These are phyloP conservation scores for Paramecium bursaria DNA, from an alignment of 73 alveolate genomes.

Conservation along the genomic window DNA sequence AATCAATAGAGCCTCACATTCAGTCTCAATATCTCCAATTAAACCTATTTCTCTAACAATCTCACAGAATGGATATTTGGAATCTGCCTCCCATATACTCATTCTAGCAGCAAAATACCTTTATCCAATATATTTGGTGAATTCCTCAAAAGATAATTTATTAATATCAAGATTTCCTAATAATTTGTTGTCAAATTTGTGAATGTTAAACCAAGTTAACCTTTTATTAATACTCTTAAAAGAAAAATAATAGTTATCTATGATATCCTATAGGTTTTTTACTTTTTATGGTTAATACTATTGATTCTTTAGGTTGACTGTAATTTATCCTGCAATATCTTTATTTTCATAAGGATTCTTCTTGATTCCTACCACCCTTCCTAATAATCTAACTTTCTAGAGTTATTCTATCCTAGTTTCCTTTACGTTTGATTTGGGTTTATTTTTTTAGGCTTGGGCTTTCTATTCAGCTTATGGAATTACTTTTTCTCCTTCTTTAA, in stretches of 20 bases:
- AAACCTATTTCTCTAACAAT: constrained; percentile 87
- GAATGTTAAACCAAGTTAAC: neutral
- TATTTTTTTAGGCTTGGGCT: no score
- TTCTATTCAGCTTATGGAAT: neutral
- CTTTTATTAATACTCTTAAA: constrained; percentile 30
- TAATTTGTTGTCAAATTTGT: neutral
- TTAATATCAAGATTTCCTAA: neutral
- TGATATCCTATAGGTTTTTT: neutral
- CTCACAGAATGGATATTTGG: constrained; percentile 22
- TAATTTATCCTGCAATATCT: neutral
- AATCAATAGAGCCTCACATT: constrained; percentile 90
- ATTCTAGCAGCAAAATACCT: constrained; percentile 50
- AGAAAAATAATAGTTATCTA: neutral
- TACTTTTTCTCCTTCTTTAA: neutral
- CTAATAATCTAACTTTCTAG: neutral
- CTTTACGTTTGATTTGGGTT: no score
- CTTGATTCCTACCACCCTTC: constrained; percentile 8
- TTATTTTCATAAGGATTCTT: constrained; percentile 34
- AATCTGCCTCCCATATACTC: neutral
- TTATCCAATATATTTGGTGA: constrained; percentile 20
- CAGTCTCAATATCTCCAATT: constrained; percentile 87
- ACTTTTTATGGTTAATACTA: neutral
- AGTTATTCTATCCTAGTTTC: neutral
- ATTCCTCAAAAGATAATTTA: constrained; percentile 7
- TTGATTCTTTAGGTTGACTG: neutral